Evolutionary conservation across 129 eudicot genomes (phyloP).

Genomic region (Solidago caesia): DNA sequence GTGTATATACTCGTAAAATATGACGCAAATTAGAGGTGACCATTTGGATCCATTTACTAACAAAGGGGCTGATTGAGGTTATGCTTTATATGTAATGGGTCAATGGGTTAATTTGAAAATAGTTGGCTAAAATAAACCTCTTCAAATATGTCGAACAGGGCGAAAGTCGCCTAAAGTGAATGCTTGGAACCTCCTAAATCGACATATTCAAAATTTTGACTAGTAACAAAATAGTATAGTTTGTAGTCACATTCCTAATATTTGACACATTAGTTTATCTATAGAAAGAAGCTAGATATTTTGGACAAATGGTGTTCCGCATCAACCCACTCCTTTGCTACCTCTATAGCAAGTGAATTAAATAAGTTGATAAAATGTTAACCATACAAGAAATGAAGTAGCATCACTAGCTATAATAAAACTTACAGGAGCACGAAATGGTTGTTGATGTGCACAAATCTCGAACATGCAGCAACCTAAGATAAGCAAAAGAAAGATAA

Average conservation of each 20-base stretch:
- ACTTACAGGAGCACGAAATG: constrained; percentile 95
- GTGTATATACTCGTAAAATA: not conserved
- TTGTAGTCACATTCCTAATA: not conserved
- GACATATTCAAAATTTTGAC: too few species aligned
- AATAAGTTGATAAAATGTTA: not conserved
- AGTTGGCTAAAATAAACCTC: too few species aligned
- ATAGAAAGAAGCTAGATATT: not conserved
- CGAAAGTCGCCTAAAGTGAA: not conserved
- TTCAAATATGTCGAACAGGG: not conserved
- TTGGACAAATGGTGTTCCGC: not conserved
- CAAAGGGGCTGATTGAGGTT: not conserved
- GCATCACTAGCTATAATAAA: constrained; percentile 8
- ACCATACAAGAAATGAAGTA: constrained; percentile 11
- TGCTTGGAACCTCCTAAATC: not conserved
- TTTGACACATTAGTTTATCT: not conserved
- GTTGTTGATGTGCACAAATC: constrained; percentile 96
- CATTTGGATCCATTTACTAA: not conserved
- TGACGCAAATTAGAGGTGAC: not conserved
- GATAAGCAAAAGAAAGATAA: constrained; percentile 4
- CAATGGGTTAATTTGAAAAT: not conserved
- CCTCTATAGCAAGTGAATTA: constrained; percentile 5
- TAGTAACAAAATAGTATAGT: too few species aligned
- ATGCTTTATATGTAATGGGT: not conserved
- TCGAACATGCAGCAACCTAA: constrained; percentile 97
- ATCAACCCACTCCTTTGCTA: not conserved